Evolutionary conservation across 495 filamentous ascomycete species (phyloP), one percentile per base, ranked within the genome.

Genomic region (Pseudevernia furfuracea): DNA sequence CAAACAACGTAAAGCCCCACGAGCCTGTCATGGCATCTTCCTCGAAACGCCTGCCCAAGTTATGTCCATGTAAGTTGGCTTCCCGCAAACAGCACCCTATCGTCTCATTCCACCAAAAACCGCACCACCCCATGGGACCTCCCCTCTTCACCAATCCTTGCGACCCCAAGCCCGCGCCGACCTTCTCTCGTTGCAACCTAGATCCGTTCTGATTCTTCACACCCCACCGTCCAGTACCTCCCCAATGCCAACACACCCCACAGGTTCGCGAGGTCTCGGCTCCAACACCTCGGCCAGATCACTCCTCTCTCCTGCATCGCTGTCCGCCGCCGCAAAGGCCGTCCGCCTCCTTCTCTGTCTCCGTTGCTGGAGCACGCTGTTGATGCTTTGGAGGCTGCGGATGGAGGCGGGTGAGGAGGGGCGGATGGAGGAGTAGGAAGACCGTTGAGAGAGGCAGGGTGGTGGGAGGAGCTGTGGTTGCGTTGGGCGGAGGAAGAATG

Each of bases 401-500:
- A 69, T 69, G 49, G 71, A 69, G 15, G 39, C 39, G 34, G 72
- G 71, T 39, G 69, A 68, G 67, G 74, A 73, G 53, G 69, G 68
- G 55, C 64, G 71, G 65, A 67, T 70, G 32, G 71, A 70, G 48
- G 70, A 67, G 41, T 72, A 73, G 61, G 69, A 75, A 43, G 72
- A 68, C 11, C 67, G 71, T 60, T 60, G 67, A 44, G 52, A 46
- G 32, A 39, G 36, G 44, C 71, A 68, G 41, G 67, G 68, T 66
- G 74, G 67, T 71, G 62, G n/a, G 46, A 39, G 23, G 43, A 46
- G 32, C 25, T 21, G 59, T 3, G 32, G 23, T 48, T 34, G 60
- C 64, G 74, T 32, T 73, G 66, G 36, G 66, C 66, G 61, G 66
- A 66, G 60, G 60, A 67, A 43, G 68, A 66, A 53, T 5, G 52